phyloP scores from a whole-genome alignment of 345 rosid genomes.

The Eutrema japonicum region DNA sequence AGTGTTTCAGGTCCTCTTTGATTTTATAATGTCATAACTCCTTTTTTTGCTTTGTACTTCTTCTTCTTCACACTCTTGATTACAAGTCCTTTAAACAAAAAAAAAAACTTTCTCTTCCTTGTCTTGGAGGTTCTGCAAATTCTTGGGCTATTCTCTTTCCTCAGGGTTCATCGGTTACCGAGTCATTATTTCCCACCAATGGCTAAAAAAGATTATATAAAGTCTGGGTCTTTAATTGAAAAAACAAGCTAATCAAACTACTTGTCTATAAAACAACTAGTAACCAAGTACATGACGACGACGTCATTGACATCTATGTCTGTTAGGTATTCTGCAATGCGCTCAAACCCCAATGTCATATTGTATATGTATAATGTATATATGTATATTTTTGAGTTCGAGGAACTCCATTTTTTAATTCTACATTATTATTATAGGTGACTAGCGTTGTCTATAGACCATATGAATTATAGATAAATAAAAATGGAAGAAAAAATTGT shows the following conservation, averaged over 20 bases:
- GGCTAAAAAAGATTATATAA: slow-evolving; percentile 12
- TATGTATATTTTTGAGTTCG: slow-evolving; percentile 13
- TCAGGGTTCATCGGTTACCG: slow-evolving; percentile 39
- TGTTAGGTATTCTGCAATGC: slow-evolving; percentile 37
- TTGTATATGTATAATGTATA: background rate
- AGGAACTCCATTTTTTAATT: slow-evolving; percentile 31
- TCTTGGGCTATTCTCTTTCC: slow-evolving; percentile 38
- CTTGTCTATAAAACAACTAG: slow-evolving; percentile 34
- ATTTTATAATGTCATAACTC: slow-evolving; percentile 33
- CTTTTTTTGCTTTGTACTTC: slow-evolving; percentile 8
- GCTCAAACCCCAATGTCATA: slow-evolving; percentile 43
- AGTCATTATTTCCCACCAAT: slow-evolving; percentile 35
- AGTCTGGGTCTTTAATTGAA: slow-evolving; percentile 25
- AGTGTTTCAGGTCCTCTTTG: slow-evolving; percentile 37
- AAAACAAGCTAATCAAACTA: slow-evolving; percentile 18
- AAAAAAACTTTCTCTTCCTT: background rate
- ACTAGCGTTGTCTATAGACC: slow-evolving; percentile 9
- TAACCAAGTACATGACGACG: slow-evolving; percentile 40
- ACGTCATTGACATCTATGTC: slow-evolving; percentile 45
- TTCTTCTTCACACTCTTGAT: slow-evolving; percentile 10
- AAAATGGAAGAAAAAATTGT: background rate
- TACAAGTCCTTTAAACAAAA: background rate
- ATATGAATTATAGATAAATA: background rate
- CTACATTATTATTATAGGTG: background rate
- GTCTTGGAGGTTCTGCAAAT: slow-evolving; percentile 34